These are phyloP conservation scores for Nectriaceae sp. DNA, from an alignment of 2,329 filamentous ascomycete genomes.

Conservation along the genomic window DNA sequence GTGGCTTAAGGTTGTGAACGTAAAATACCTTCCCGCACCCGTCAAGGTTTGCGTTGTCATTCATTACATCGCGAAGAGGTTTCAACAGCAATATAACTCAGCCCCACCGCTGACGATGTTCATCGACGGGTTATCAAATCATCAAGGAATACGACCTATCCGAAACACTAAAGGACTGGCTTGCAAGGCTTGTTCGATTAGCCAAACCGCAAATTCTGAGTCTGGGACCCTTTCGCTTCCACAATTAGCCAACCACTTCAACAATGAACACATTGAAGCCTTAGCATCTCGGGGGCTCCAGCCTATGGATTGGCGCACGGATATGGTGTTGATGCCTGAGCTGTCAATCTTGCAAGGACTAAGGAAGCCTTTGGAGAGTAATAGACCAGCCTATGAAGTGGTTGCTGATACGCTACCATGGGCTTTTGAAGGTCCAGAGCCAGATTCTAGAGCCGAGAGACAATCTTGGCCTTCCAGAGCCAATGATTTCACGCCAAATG, in stretches of 20 bases:
- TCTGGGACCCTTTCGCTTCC: conserved; percentile 54
- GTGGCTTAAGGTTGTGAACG: conserved; percentile 61
- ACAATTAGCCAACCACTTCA: conserved; percentile 61
- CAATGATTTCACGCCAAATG: too few species aligned
- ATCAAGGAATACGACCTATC: conserved; percentile 58
- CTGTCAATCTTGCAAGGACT: conserved; percentile 33
- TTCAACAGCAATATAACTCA: conserved; percentile 57
- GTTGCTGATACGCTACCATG: conserved; percentile 42
- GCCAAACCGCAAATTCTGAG: conserved; percentile 33
- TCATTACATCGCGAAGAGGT: conserved; percentile 61
- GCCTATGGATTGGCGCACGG: conserved; percentile 44
- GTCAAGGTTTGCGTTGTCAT: conserved; percentile 66
- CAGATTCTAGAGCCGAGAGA: background rate
- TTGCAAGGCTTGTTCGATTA: conserved; percentile 56
- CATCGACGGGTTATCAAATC: conserved; percentile 57
- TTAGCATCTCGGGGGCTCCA: conserved; percentile 16
- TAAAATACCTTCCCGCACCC: conserved; percentile 63
- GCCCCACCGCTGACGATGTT: conserved; percentile 60
- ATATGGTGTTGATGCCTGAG: conserved; percentile 49
- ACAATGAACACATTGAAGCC: conserved; percentile 42
- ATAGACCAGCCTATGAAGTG: conserved; percentile 36
- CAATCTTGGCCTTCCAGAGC: background rate
- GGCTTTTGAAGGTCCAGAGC: conserved; percentile 27
- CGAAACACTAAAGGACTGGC: conserved; percentile 54
- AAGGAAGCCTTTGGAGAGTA: conserved; percentile 27